phyloP scores from a whole-genome alignment of 2,329 filamentous ascomycete species.

The Amphichorda felina region DNA sequence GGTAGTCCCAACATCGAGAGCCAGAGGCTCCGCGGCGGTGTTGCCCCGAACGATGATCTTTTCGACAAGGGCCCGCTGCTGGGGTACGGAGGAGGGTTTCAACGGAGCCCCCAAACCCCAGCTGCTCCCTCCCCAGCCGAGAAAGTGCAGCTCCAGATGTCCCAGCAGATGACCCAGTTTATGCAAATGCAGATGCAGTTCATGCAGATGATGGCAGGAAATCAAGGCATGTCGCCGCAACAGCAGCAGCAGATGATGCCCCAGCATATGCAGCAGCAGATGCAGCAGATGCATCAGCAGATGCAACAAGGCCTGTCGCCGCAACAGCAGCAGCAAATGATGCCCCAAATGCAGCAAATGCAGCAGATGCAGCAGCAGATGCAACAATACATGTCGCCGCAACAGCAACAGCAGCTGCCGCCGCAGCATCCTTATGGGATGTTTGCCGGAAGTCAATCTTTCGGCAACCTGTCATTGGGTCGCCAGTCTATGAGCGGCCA shows the following conservation, averaged over 20 bases:
- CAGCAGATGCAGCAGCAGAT: slow-evolving; percentile 4
- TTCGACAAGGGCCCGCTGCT: slow-evolving; percentile 8
- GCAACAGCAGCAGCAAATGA: slow-evolving; percentile 17
- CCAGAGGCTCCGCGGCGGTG: slow-evolving; percentile 23
- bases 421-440: slow-evolving; percentile 8
- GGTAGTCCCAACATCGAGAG: slow-evolving; percentile 62
- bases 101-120: slow-evolving; percentile 30
- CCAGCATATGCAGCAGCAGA: slow-evolving; percentile 8
- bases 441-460: slow-evolving; percentile 23
- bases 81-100: slow-evolving; percentile 13
- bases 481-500: slow-evolving; percentile 36
- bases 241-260: slow-evolving; percentile 16
- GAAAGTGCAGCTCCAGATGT: slow-evolving; percentile 69
- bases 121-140: slow-evolving; percentile 49
- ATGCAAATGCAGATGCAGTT: slow-evolving; percentile 95
- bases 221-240: slow-evolving; percentile 8
- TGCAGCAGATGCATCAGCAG: slow-evolving; percentile 4
- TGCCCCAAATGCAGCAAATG: slow-evolving; percentile 5
- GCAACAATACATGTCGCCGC: too few species aligned
- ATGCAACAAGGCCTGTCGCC: too few species aligned
- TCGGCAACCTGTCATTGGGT: slow-evolving; percentile 30
- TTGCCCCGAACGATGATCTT: too few species aligned
- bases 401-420: slow-evolving; percentile 16
- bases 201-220: slow-evolving; percentile 65
- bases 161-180: slow-evolving; percentile 73